These are phyloP conservation scores for Cyberlindnera euphorbiae DNA, from an alignment of 805 yeast species.

Conservation along the genomic window DNA sequence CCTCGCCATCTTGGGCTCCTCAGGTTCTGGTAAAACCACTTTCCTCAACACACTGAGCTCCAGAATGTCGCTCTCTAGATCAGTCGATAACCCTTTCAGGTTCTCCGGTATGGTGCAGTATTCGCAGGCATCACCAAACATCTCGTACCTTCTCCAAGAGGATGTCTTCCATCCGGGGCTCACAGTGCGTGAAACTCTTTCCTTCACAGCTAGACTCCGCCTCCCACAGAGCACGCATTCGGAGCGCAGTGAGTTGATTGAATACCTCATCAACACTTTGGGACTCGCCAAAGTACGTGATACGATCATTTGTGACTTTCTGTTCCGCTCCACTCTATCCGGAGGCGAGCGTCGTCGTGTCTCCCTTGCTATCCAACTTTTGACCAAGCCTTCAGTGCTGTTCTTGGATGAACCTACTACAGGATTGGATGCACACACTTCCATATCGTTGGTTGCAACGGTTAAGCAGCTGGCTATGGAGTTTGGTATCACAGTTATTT, in stretches of 20 bases:
- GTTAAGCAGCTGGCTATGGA: conserved; percentile 50
- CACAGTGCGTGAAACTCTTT: conserved; percentile 66
- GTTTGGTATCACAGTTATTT: conserved; percentile 64
- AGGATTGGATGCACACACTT: conserved; percentile 77
- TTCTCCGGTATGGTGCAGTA: conserved; percentile 40
- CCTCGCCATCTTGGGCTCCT: conserved; percentile 82
- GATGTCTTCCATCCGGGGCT: conserved; percentile 69
- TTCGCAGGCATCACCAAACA: conserved; percentile 23
- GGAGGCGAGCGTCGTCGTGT: conserved; percentile 84
- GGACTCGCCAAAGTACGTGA: conserved; percentile 62
- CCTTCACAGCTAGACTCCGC: conserved; percentile 67
- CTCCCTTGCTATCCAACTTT: conserved; percentile 71
- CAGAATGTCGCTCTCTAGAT: conserved; percentile 24
- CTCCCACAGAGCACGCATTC: conserved; percentile 42
- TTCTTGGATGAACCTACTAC: conserved; percentile 89
- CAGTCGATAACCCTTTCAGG: conserved; percentile 26
- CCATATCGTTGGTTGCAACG: conserved; percentile 56
- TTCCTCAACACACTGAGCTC: conserved; percentile 62
- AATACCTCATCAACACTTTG: conserved; percentile 55
- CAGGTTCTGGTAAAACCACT: conserved; percentile 86
- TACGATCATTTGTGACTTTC: conserved; percentile 38
- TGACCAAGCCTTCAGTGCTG: conserved; percentile 69
- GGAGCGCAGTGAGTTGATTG: conserved; percentile 47
- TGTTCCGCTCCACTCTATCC: conserved; percentile 50
- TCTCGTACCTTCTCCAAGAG: conserved; percentile 69